Evolutionary conservation across 2,329 filamentous ascomycete species (phyloP).

Genomic region (Talaromyces funiculosus): DNA sequence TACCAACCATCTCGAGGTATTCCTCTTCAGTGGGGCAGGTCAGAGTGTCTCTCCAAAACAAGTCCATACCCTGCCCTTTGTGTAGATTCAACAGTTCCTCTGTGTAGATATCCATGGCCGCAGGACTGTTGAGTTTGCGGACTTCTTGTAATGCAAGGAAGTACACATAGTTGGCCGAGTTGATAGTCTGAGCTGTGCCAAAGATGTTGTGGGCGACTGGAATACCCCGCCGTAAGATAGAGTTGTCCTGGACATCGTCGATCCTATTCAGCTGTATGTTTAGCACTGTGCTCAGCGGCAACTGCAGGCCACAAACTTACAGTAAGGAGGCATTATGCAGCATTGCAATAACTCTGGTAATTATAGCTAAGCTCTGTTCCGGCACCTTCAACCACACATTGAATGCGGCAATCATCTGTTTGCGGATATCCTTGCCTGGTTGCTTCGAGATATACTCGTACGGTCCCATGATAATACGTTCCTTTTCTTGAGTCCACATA

Average conservation of each 20-base stretch:
- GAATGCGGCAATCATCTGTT: slow-evolving; percentile 41
- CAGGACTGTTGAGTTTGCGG: slow-evolving; percentile 35
- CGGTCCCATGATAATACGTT: slow-evolving; percentile 39
- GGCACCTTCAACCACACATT: slow-evolving; percentile 43
- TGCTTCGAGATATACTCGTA: slow-evolving; percentile 42
- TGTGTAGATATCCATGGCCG: slow-evolving; percentile 40
- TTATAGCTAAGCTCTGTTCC: slow-evolving; percentile 34
- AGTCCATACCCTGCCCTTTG: slow-evolving; percentile 45
- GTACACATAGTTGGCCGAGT: slow-evolving; percentile 47
- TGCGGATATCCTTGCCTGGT: slow-evolving; percentile 43
- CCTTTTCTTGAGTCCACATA: slow-evolving; percentile 35
- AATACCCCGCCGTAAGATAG: slow-evolving; percentile 43
- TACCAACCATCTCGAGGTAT: slow-evolving; percentile 46
- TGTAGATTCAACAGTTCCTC: slow-evolving; percentile 44
- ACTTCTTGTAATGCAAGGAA: slow-evolving; percentile 42
- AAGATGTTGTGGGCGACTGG: slow-evolving; percentile 48
- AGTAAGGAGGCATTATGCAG: slow-evolving; percentile 43
- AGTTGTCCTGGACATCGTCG: slow-evolving; percentile 48
- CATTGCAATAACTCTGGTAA: slow-evolving; percentile 41
- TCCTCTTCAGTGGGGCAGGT: slow-evolving; percentile 44
- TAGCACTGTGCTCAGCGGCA: not conserved
- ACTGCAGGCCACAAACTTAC: slow-evolving; percentile 21
- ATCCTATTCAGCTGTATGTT: slow-evolving; percentile 25
- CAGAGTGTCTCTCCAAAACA: slow-evolving; percentile 45
- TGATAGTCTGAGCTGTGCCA: slow-evolving; percentile 48